Evolutionary conservation across 306 rosid genomes (phyloP), one percentile per base, ranked within the genome.

Genomic region (Elaeagnus macrophylla): DNA sequence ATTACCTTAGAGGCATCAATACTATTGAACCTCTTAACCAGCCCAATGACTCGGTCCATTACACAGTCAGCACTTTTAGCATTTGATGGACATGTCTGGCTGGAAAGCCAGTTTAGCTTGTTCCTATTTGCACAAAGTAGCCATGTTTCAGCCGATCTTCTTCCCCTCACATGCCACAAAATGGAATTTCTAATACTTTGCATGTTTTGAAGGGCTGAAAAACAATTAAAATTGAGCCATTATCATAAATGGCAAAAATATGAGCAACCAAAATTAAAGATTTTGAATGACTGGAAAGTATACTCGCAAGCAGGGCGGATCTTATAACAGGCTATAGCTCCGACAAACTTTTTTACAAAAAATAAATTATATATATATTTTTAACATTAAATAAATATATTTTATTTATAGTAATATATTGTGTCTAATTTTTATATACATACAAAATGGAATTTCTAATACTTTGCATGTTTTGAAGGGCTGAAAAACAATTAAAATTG

Each of bases 1-100:
- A 48, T 35, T 75, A 79, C 94, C 96, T 77, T 79, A 53, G 85
- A 73, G 53, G 83, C 72, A 46, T 79, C 76, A 5, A 68, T 70
- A 61, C 64, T 81, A 63, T 79, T 79, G 45, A 77, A 79, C 38
- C 79, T 83, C 80, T 84, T 81, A 53, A 81, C 79, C 57, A 81
- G 61, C 61, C 70, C 82, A 58, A 88, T 60, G 8, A 88, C 94
- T 50, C 76, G 79, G 37, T 74, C 77, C 53, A 67, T 62, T 69
- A 69, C 62, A 53, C 42, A 69, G 56, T 88, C 75, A 66, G 80
- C 51, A 44, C 60, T 32, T 51, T 73, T 39, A 32, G 37, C 70
- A 13, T 70, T 70, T 63, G 84, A 62, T 17, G 77, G 43, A 61
- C 76, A 76, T 53, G 73, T 53, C 70, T 41, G 56, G 70, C 45